Evolutionary conservation across 2,329 filamentous ascomycete species (phyloP), one percentile per base, ranked within the genome.

Genomic region (Fusarium gaditjirri): DNA sequence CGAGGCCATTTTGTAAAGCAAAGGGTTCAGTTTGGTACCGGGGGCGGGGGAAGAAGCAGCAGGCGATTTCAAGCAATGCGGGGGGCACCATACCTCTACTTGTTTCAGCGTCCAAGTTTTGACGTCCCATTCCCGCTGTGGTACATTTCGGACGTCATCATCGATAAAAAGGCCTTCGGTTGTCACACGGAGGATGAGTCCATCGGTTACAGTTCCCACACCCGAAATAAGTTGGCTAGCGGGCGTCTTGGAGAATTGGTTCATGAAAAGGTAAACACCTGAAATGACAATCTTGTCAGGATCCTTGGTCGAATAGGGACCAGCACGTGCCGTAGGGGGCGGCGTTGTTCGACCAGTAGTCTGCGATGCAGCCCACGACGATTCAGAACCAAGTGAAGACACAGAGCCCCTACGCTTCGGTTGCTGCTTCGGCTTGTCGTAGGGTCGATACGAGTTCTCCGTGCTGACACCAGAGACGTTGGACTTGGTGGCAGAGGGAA

Each of bases 101-200:
- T 92, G 85, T 84, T 97, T 98, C 83, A 99, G 89, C 46, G 94
- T 97, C 96, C 96, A 98, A 31, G 95, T 95, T 82, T 98, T 98
- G 79, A 98, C 91, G 81, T 99, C 96, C 96, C 96, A 99, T 83
- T 99, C 96, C 66, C 96, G 91, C 83, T 98, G 94, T n/a, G 94
- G 91, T 21, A 98, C 94, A 69, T 91, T 91, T 47, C 95, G 91
- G 57, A 98, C 89, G 80, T 98, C 96, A 81, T 99, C 96, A 80
- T 99, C 96, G 78, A 99, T 96, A 83, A 98, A 98, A 59, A 98
- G 87, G 23, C 96, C 96, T 81, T 97, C 95, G 3, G 94, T 97
- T 16, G 94, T 95, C 78, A 98, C 96, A 56, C 93, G 93, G 68
- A 99, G 87, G 68, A 98, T 93, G 49, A 99, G 86, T 2, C 96